A percentile compares a stretch with the other conserved stretches of the same genome.
Conservation (phyloP, 2,329 filamentous ascomycete genomes). For the Ophiostoma perfectum region DNA sequence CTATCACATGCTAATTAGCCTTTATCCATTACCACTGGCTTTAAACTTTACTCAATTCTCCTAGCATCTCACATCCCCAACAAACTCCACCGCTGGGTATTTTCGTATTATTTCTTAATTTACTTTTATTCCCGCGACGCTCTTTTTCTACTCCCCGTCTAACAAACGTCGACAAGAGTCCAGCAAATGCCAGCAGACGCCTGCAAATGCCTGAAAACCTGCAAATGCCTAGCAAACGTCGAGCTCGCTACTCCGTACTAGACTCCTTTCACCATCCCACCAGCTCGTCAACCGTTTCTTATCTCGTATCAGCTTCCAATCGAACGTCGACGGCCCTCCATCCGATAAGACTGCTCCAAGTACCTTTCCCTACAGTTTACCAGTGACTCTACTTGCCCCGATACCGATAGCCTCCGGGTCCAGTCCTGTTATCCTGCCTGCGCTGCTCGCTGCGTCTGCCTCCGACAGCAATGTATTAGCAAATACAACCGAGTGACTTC, state of each 20-base stretch:
- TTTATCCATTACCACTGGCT: conserved; percentile 3
- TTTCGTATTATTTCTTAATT: background rate
- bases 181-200: too few relatives aligned
- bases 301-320: conserved; percentile 8
- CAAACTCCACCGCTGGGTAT: background rate
- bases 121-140: background rate
- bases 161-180: background rate
- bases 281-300: conserved; percentile 11
- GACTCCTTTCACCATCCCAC: background rate
- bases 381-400: background rate
- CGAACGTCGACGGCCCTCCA: conserved; percentile 2
- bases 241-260: background rate
- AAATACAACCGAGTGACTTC: conserved; percentile 4
- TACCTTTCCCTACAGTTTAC: background rate
- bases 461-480: background rate
- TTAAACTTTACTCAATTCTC: conserved; percentile 1
- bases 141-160: conserved; percentile 3
- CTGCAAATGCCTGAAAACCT: too few relatives aligned
- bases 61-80: conserved; percentile 13
- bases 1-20: conserved; percentile 8
- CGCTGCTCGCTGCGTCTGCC: background rate
- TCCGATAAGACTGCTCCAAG: background rate
- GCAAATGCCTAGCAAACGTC: too few relatives aligned
- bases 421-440: background rate
- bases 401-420: conserved; percentile 6